phyloP scores from a whole-genome alignment of 768 basidiomycete genomes.

The Serendipita indica region DNA sequence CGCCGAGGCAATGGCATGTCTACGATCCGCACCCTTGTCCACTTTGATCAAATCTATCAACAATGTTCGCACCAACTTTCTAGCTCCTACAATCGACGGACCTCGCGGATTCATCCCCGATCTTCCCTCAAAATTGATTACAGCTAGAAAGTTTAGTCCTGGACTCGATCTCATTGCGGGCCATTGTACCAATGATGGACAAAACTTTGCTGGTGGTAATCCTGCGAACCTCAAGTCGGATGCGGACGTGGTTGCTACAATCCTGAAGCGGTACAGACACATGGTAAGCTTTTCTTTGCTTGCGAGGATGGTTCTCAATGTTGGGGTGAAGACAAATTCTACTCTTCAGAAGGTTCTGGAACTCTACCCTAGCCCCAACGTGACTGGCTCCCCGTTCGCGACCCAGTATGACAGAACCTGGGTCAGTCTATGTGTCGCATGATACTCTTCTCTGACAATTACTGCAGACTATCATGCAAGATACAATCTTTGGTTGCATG shows the following conservation, averaged over 20 bases:
- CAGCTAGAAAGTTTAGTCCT: slow-evolving; percentile 21
- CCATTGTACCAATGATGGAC: slow-evolving; percentile 31
- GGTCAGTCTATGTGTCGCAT: too few relatives aligned
- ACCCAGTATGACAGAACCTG: slow-evolving; percentile 29
- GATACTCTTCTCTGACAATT: too few relatives aligned
- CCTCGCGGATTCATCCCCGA: slow-evolving; percentile 19
- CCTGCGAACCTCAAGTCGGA: slow-evolving; percentile 28
- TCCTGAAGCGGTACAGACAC: slow-evolving; percentile 14
- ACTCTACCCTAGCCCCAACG: slow-evolving; percentile 27
- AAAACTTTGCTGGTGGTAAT: slow-evolving; percentile 28
- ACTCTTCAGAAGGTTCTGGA: slow-evolving; percentile 25
- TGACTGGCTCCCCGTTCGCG: slow-evolving; percentile 25
- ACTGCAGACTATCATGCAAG: slow-evolving; percentile 31
- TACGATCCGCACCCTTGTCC: slow-evolving; percentile 27
- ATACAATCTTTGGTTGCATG: slow-evolving; percentile 33
- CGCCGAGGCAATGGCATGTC: slow-evolving; percentile 22
- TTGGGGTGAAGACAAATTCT: slow-evolving; percentile 23
- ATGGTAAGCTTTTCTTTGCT: slow-evolving; percentile 8
- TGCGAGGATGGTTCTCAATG: slow-evolving; percentile 20
- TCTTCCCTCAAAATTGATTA: slow-evolving; percentile 26
- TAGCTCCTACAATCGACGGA: slow-evolving; percentile 15
- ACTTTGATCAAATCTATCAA: slow-evolving; percentile 22
- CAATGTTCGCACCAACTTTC: slow-evolving; percentile 21
- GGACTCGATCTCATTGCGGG: slow-evolving; percentile 27
- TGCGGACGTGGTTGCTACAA: slow-evolving; percentile 26